Conservation (phyloP, 768 basidiomycete genomes). For the Lentinus tigrinus region DNA sequence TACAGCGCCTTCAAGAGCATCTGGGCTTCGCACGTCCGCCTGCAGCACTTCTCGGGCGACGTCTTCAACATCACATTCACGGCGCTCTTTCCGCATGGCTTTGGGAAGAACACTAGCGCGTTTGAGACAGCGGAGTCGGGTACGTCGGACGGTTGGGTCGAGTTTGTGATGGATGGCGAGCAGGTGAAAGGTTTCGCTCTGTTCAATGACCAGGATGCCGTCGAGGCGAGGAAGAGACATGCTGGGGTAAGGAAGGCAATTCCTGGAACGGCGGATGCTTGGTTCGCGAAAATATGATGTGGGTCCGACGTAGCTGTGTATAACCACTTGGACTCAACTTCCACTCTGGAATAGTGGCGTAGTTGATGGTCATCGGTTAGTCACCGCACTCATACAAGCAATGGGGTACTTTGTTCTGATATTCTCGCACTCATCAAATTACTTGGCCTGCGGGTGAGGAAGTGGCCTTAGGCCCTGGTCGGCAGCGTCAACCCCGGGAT, state of each 20-base stretch:
- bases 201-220: constrained; percentile 1
- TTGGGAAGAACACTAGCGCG: constrained; percentile 27
- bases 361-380: too few relatives aligned
- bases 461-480: too few relatives aligned
- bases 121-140: constrained; percentile 12
- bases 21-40: constrained; percentile 39
- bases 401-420: too few relatives aligned
- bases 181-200: constrained; percentile 6
- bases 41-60: constrained; percentile 20
- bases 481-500: too few relatives aligned
- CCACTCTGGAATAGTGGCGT: too few relatives aligned
- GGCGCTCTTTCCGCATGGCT: constrained; percentile 36
- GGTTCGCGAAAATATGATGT: constrained; percentile 1
- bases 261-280: constrained; percentile 6
- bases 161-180: neutral
- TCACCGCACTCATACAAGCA: too few relatives aligned
- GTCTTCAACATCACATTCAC: constrained; percentile 21
- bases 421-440: too few relatives aligned
- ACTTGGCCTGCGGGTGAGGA: too few relatives aligned
- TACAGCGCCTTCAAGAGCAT: constrained; percentile 14
- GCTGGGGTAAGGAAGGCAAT: neutral
- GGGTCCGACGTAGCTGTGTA: neutral
- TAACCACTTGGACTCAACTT: too few relatives aligned
- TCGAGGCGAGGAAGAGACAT: neutral
- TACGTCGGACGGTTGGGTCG: neutral